These are phyloP conservation scores for Guillardia theta DNA, from an alignment of 78 protist species.

Conservation along the genomic window DNA sequence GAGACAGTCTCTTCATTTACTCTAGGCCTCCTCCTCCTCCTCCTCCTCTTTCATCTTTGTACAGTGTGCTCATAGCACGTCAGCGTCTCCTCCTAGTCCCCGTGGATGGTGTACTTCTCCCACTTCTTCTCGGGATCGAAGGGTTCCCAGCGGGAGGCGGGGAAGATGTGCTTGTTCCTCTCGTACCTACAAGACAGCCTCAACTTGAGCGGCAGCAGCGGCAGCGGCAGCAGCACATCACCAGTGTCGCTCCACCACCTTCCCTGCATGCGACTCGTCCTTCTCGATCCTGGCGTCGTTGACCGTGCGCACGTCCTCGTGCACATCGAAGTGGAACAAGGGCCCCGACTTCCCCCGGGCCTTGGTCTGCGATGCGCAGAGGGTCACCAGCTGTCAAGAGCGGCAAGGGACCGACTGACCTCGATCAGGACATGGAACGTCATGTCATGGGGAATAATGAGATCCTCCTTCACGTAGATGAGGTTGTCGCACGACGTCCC, in stretches of 20 bases:
- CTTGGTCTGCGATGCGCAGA: not conserved
- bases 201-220: not conserved
- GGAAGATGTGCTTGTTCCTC: slow-evolving; percentile 87
- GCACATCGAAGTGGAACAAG: slow-evolving; percentile 83
- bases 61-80: too few species aligned
- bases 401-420: not conserved
- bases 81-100: not conserved
- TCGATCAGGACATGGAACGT: slow-evolving; percentile 4
- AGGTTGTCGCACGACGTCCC: slow-evolving; percentile 63
- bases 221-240: not conserved
- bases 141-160: slow-evolving; percentile 85
- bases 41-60: too few species aligned
- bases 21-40: too few species aligned
- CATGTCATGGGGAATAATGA: slow-evolving; percentile 77
- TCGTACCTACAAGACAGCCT: slow-evolving; percentile 76
- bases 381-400: not conserved
- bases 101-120: slow-evolving; percentile 49
- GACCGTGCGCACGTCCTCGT: slow-evolving; percentile 83
- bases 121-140: slow-evolving; percentile 65
- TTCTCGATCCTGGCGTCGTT: slow-evolving; percentile 82
- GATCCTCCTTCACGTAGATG: slow-evolving; percentile 87
- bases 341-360: slow-evolving; percentile 92
- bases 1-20: too few species aligned
- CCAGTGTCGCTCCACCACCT: slow-evolving; percentile 68
- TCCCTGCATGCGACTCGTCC: slow-evolving; percentile 88